These are phyloP conservation scores for Ceratobasidium sp. DNA, from an alignment of 1,284 basidiomycete species.

Conservation along the genomic window DNA sequence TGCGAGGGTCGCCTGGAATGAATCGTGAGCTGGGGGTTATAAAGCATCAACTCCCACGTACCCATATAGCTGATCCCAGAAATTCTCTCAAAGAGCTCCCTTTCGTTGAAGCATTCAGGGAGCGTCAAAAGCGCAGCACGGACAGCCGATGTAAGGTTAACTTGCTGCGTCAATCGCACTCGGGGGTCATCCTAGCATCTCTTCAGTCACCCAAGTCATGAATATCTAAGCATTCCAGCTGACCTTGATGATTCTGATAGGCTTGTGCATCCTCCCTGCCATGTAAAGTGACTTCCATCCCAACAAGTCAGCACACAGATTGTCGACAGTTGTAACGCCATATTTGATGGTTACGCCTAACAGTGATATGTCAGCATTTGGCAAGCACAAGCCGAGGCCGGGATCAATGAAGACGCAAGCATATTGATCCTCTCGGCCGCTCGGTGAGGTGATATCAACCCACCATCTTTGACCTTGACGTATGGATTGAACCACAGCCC, in stretches of 20 bases:
- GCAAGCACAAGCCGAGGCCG: slow-evolving; percentile 11
- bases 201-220: slow-evolving; percentile 13
- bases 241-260: slow-evolving; percentile 79
- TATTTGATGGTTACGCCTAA: slow-evolving; percentile 82
- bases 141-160: slow-evolving; percentile 90
- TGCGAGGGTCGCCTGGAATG: slow-evolving; percentile 80
- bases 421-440: background rate
- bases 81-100: slow-evolving; percentile 84
- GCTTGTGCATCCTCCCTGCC: slow-evolving; percentile 97
- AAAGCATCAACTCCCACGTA: slow-evolving; percentile 17
- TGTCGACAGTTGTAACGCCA: slow-evolving; percentile 92
- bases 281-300: slow-evolving; percentile 96
- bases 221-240: slow-evolving; percentile 6
- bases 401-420: background rate
- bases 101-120: slow-evolving; percentile 71
- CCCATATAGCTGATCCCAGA: slow-evolving; percentile 83
- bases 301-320: slow-evolving; percentile 85
- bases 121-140: slow-evolving; percentile 76
- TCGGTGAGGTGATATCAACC: background rate
- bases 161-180: slow-evolving; percentile 89
- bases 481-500: slow-evolving; percentile 96
- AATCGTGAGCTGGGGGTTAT: background rate
- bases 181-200: slow-evolving; percentile 69
- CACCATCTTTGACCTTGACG: slow-evolving; percentile 51
- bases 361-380: slow-evolving; percentile 35